A percentile compares a stretch with the other conserved stretches of the same genome.
phyloP scores from a whole-genome alignment of 2,329 filamentous ascomycete genomes.

The Aureobasidium sp. region DNA sequence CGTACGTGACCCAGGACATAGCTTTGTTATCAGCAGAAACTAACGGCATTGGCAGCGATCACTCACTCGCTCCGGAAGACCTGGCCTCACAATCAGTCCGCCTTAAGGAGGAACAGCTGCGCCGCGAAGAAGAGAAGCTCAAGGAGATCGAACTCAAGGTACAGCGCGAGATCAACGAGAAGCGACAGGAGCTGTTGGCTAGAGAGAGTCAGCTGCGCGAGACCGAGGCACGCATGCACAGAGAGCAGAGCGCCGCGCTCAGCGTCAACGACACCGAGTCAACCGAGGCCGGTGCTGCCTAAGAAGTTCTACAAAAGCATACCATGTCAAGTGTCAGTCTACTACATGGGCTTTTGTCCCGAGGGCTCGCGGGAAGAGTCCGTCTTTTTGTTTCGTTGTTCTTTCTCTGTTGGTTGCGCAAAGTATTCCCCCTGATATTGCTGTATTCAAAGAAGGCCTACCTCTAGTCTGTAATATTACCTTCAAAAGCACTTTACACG shows the following conservation, averaged over 20 bases:
- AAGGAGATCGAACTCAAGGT: conserved; percentile 99
- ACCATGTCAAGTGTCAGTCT: conserved; percentile 3
- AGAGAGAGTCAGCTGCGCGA: conserved; percentile 98
- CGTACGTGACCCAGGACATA: conserved; percentile 52
- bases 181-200: conserved; percentile 94
- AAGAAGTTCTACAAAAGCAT: neutral
- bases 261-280: conserved; percentile 15
- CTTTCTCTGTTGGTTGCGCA: conserved; percentile 2
- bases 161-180: conserved; percentile 99
- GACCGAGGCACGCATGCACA: conserved; percentile 95
- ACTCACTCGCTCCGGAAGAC: conserved; percentile 95
- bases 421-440: conserved; percentile 13
- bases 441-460: conserved; percentile 11
- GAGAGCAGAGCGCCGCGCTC: conserved; percentile 32
- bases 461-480: conserved; percentile 12
- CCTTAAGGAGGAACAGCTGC: conserved; percentile 98
- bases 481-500: neutral
- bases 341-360: neutral
- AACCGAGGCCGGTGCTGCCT: conserved; percentile 16
- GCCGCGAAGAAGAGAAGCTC: conserved; percentile 98
- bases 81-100: conserved; percentile 94
- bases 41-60: conserved; percentile 46
- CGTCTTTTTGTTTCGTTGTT: conserved; percentile 9
- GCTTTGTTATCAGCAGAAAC: conserved; percentile 9
- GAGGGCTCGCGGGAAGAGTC: neutral